phyloP scores from a whole-genome alignment of 768 basidiomycete genomes.

The Podaxis sp. region DNA sequence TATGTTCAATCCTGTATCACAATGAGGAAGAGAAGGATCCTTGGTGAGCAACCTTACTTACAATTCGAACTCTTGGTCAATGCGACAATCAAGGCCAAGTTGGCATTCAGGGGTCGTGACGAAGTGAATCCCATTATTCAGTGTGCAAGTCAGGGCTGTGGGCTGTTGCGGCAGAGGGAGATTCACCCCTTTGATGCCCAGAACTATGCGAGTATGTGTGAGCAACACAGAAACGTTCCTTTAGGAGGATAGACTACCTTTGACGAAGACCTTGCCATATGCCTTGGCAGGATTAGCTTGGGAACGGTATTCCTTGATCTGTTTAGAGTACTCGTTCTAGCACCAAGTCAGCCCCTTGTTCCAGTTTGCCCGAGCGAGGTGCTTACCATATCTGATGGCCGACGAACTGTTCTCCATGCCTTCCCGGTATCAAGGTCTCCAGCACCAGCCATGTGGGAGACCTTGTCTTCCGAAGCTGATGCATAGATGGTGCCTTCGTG shows the following conservation, averaged over 20 bases:
- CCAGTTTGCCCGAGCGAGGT: slow-evolving; percentile 14
- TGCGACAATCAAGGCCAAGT: slow-evolving; percentile 56
- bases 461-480: slow-evolving; percentile 72
- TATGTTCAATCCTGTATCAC: slow-evolving; percentile 75
- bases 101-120: slow-evolving; percentile 84
- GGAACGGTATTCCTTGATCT: slow-evolving; percentile 78
- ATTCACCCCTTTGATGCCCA: slow-evolving; percentile 69
- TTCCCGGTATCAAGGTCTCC: slow-evolving; percentile 81
- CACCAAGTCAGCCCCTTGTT: slow-evolving; percentile 10
- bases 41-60: slow-evolving; percentile 37
- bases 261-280: slow-evolving; percentile 93
- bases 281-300: slow-evolving; percentile 79
- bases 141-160: slow-evolving; percentile 77
- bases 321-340: slow-evolving; percentile 92
- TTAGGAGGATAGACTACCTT: slow-evolving; percentile 51
- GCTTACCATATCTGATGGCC: slow-evolving; percentile 92
- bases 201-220: slow-evolving; percentile 47
- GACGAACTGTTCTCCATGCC: slow-evolving; percentile 85
- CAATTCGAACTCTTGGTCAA: slow-evolving; percentile 92
- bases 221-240: slow-evolving; percentile 2
- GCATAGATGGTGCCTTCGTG: slow-evolving; percentile 79
- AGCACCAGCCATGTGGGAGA: slow-evolving; percentile 68
- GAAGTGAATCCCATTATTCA: slow-evolving; percentile 97
- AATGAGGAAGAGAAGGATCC: neutral
- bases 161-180: slow-evolving; percentile 78